These are phyloP conservation scores for Camelina neglecta DNA, from an alignment of 345 rosid genomes.

Conservation along the genomic window DNA sequence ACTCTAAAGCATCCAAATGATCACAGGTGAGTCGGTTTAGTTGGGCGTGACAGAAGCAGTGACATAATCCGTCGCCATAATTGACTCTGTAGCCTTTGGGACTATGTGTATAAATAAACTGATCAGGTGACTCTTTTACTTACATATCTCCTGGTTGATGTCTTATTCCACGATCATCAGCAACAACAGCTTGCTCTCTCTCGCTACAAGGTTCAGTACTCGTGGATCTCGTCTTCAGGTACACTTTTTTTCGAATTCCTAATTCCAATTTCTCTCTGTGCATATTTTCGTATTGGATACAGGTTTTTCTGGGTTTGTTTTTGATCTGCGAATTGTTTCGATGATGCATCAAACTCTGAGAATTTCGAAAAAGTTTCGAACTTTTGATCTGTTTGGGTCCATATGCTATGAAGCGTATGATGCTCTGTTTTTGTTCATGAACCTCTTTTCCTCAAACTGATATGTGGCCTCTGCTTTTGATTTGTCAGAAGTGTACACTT, in stretches of 20 bases:
- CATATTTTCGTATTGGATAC: not conserved
- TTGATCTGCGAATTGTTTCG: not conserved
- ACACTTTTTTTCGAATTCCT: not conserved
- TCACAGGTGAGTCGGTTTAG: constrained; percentile 11
- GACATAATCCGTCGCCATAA: constrained; percentile 30
- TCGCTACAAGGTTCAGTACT: constrained; percentile 29
- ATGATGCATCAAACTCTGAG: constrained; percentile 8
- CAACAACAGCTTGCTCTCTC: constrained; percentile 33
- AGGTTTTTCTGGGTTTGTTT: not conserved
- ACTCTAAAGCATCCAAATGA: not conserved
- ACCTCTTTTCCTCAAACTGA: not conserved
- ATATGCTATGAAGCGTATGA: not conserved
- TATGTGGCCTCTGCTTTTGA: not conserved
- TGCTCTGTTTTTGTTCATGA: constrained; percentile 22
- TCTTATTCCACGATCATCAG: constrained; percentile 32
- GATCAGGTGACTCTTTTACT: not conserved
- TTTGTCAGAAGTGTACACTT: constrained; percentile 38
- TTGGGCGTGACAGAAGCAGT: constrained; percentile 40
- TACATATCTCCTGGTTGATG: constrained; percentile 27
- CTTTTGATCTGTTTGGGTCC: constrained; percentile 22
- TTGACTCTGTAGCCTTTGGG: constrained; percentile 25
- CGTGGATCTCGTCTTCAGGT: constrained; percentile 47
- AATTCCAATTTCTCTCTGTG: constrained; percentile 3
- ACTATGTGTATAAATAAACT: constrained; percentile 17
- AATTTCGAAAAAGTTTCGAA: constrained; percentile 12